A percentile compares a stretch with the other conserved stretches of the same genome.
phyloP scores from a whole-genome alignment of 2,329 filamentous ascomycete species.

The Dactylonectria macrodidyma region DNA sequence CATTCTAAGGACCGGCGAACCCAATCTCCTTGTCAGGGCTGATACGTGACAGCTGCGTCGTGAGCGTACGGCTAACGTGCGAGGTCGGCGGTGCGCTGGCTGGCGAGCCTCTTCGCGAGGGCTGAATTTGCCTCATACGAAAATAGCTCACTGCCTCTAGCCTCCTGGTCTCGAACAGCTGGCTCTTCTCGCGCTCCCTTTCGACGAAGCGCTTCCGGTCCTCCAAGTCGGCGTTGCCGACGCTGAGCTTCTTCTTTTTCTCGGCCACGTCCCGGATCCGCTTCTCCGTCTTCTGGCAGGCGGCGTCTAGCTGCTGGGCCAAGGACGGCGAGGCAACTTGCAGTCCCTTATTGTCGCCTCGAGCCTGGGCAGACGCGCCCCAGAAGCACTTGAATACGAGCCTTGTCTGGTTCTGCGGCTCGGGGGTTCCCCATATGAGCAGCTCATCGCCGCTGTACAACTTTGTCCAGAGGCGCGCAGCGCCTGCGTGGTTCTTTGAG shows the following conservation, averaged over 20 bases:
- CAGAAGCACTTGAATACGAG: conserved; percentile 69
- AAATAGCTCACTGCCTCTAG: conserved; percentile 62
- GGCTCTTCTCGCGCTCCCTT: conserved; percentile 64
- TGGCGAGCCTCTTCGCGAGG: conserved; percentile 50
- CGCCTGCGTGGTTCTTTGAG: conserved; percentile 65
- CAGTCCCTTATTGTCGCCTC: conserved; percentile 49
- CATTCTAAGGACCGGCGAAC: conserved; percentile 23
- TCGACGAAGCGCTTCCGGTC: conserved; percentile 59
- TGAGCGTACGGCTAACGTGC: conserved; percentile 34
- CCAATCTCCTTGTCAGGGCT: conserved; percentile 43
- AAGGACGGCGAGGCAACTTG: conserved; percentile 56
- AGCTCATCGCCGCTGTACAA: conserved; percentile 85
- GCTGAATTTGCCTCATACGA: conserved; percentile 44
- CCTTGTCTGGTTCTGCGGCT: conserved; percentile 58
- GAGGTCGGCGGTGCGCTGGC: conserved; percentile 42
- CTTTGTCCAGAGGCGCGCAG: conserved; percentile 75
- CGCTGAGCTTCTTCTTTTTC: conserved; percentile 58
- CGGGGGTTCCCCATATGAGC: conserved; percentile 74
- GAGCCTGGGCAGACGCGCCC: conserved; percentile 66
- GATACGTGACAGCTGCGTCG: conserved; percentile 38
- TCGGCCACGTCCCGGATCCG: conserved; percentile 59
- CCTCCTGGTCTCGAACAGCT: conserved; percentile 64
- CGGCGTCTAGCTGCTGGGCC: conserved; percentile 64
- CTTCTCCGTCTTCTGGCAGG: conserved; percentile 62
- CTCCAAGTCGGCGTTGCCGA: conserved; percentile 62